Percentiles rank a stretch among this genome's conserved stretches.
These are phyloP conservation scores for Hansenula anomala DNA, from an alignment of 1,139 yeast species.

Conservation along the genomic window DNA sequence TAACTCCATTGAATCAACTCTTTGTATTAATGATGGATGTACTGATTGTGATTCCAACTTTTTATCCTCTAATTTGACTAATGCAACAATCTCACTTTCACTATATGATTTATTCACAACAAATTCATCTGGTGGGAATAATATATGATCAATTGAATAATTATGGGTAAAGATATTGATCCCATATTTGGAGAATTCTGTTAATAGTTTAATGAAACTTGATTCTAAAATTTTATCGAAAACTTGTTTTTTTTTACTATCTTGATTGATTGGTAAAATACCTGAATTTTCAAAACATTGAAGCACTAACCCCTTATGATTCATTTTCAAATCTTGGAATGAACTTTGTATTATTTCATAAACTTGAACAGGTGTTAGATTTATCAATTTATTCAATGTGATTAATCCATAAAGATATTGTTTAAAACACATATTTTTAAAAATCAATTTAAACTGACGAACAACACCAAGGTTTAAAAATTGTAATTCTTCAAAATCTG, in stretches of 20 bases:
- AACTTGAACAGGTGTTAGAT: not conserved
- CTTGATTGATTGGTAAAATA: not conserved
- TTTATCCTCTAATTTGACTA: conserved; percentile 16
- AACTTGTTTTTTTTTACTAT: not conserved
- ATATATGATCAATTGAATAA: not conserved
- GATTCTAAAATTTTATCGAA: conserved; percentile 3
- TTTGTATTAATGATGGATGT: not conserved
- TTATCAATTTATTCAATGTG: not conserved
- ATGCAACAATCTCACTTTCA: conserved; percentile 26
- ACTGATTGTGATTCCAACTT: not conserved
- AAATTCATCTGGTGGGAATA: conserved; percentile 28
- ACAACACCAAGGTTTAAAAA: not conserved
- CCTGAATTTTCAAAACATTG: conserved; percentile 3
- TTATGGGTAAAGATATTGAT: too few species aligned
- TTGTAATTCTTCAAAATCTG: not conserved
- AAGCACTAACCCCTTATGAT: not conserved
- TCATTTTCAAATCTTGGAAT: not conserved
- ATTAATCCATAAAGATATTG: not conserved
- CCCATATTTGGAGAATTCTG: not conserved
- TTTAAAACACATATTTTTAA: not conserved
- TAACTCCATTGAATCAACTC: not conserved
- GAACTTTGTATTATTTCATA: not conserved
- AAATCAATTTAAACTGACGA: not conserved
- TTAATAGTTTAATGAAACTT: not conserved
- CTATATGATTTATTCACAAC: conserved; percentile 23